Base-by-base conservation (phyloP, 2,329 filamentous ascomycete species). In the Pseudocercospora eumusae region DNA sequence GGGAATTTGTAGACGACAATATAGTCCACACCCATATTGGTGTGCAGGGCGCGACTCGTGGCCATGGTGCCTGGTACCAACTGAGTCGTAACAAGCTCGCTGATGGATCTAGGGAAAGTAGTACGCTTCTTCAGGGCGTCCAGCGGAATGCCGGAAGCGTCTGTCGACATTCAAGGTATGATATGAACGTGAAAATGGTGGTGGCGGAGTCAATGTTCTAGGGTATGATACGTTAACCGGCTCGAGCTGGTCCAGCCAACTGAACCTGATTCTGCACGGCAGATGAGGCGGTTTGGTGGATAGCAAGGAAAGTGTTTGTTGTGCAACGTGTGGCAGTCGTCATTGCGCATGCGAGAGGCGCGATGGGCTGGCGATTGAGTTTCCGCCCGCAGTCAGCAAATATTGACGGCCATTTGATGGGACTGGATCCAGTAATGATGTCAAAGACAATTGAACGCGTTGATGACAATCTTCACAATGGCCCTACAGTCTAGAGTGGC, bases 1-100 rank as follows among this genome's bases (percentile, higher is more conserved):
- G 87, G 84, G 72, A 93, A 88, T 61, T 88, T 83, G 78, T 91
- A 96, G 72, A 87, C 85, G 65, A 97, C 84, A 61, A 96, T 92
- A 82, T 92, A 97, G 80, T 97, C 93, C 63, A 96, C 91, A 58
- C 90, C 84, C 71, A 88, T 81, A 70, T 88, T 88, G 56, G 80
- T 80, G 66, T 80, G 44, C 56, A 72, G 57, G 2, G 70, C 72
- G 28, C 66, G 68, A 64, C 70, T 75, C 64, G 72, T 74, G 62
- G 70, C 70, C 72, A 74, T 73, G 54, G 69, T 68, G 63, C 69
- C 68, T 5, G 69, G 70, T 20, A 73, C 65, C 31, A 73, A 61
- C 63, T 73, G 70, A 44, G 62, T 67, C 21, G 69, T 72, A 40
- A 73, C 68, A 21, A 73, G 68, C 61, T 73, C 69, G 59, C 66